phyloP scores from a whole-genome alignment of 768 basidiomycete species.

The Ephemerocybe angulata region DNA sequence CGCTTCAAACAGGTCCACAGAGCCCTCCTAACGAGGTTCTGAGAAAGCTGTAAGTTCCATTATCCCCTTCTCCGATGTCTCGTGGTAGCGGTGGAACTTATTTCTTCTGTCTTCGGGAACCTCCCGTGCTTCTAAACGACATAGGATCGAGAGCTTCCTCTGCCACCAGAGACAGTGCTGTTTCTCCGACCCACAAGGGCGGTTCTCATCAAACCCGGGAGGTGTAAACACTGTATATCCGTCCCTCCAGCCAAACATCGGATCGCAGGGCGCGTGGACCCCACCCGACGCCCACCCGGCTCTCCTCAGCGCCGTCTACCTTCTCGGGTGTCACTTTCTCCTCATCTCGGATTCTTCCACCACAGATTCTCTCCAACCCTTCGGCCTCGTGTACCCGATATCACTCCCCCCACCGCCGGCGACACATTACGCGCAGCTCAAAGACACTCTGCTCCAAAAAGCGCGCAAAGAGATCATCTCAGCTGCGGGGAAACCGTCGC shows the following conservation, averaged over 20 bases:
- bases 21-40: too few species aligned
- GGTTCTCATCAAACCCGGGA: neutral
- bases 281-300: constrained; percentile 45
- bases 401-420: too few species aligned
- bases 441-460: constrained; percentile 46
- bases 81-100: neutral
- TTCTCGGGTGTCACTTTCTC: constrained; percentile 56
- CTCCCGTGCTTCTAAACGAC: too few species aligned
- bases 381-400: neutral
- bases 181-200: neutral
- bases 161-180: neutral
- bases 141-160: neutral
- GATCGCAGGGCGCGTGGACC: too few species aligned
- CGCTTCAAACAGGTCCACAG: too few species aligned
- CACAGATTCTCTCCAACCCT: constrained; percentile 28
- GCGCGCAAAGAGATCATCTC: constrained; percentile 52
- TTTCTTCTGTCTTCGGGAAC: neutral
- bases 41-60: too few species aligned
- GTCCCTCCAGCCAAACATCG: too few species aligned
- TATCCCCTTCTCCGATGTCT: neutral
- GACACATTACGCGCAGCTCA: constrained; percentile 25
- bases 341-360: neutral
- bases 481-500: constrained; percentile 50
- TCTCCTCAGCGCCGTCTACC: constrained; percentile 58
- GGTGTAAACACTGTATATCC: too few species aligned